A percentile compares a stretch with the other conserved stretches of the same genome.
Conservation (phyloP, 169 alveolate genomes). For the Toxoplasma gondii region DNA sequence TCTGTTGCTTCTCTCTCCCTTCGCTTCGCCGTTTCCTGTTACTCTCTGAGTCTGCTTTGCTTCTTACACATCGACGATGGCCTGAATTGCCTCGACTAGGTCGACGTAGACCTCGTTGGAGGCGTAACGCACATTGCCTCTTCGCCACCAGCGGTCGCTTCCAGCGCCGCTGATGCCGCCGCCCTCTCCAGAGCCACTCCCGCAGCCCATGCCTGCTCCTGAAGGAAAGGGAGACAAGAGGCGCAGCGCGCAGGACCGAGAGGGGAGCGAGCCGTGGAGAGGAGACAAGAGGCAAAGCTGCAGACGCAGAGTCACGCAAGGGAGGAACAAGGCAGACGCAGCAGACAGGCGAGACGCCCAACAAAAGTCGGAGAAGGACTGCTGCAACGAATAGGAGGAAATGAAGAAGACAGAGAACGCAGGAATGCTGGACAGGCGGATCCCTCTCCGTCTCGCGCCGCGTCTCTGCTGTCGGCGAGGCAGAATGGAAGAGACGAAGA, state of each 20-base stretch:
- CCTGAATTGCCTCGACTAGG: constrained; percentile 19
- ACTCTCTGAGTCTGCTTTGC: too few relatives aligned
- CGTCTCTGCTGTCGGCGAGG: too few relatives aligned
- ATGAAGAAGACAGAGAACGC: not conserved
- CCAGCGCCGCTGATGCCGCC: constrained; percentile 58
- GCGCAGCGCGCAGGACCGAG: not conserved
- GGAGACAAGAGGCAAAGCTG: not conserved
- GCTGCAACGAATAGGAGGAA: too few relatives aligned
- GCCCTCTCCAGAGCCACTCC: constrained; percentile 55
- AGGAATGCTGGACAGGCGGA: too few relatives aligned
- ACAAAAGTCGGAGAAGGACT: too few relatives aligned
- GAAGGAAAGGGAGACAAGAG: not conserved
- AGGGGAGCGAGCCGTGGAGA: not conserved
- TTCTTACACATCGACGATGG: constrained; percentile 31
- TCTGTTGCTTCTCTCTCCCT: too few relatives aligned
- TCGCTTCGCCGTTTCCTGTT: too few relatives aligned
- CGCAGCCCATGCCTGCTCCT: constrained; percentile 54
- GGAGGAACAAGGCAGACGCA: too few relatives aligned
- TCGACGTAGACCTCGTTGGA: constrained; percentile 57
- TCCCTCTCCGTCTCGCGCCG: too few relatives aligned
- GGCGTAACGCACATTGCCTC: constrained; percentile 54
- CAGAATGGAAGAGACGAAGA: too few relatives aligned
- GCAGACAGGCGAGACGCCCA: too few relatives aligned
- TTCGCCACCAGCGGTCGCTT: constrained; percentile 45
- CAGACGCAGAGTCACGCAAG: too few relatives aligned